Conservation (phyloP, 768 basidiomycete genomes). For the Kwoniella newhampshirensis region DNA sequence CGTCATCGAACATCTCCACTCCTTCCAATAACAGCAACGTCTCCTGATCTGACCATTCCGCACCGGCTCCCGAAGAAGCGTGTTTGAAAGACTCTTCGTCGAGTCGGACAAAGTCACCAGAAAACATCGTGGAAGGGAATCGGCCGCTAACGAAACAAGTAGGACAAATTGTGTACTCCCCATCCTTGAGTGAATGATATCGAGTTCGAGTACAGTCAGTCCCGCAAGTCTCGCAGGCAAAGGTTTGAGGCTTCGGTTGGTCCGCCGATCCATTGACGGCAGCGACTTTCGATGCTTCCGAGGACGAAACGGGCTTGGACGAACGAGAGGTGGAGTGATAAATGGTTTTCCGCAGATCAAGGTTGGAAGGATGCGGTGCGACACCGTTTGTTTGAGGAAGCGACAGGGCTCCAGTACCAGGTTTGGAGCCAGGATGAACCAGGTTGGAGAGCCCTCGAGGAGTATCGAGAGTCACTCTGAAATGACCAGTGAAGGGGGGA, state of each 20-base stretch:
- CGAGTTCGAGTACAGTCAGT: slow-evolving; percentile 83
- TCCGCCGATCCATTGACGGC: slow-evolving; percentile 56
- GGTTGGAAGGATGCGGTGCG: slow-evolving; percentile 55
- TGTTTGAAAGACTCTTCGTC: slow-evolving; percentile 53
- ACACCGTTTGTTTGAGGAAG: slow-evolving; percentile 48
- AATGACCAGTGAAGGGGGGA: slow-evolving; percentile 98
- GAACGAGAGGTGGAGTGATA: slow-evolving; percentile 78
- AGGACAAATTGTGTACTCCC: slow-evolving; percentile 84
- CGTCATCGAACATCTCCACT: slow-evolving; percentile 97
- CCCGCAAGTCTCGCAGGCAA: slow-evolving; percentile 90
- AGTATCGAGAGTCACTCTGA: slow-evolving; percentile 94
- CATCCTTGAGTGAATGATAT: slow-evolving; percentile 90
- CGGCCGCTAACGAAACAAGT: slow-evolving; percentile 94
- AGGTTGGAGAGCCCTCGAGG: slow-evolving; percentile 88
- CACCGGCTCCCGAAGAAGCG: slow-evolving; percentile 55
- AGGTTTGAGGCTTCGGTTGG: slow-evolving; percentile 57
- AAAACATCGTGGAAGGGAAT: slow-evolving; percentile 94
- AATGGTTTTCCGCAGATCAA: slow-evolving; percentile 82
- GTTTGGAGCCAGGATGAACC: slow-evolving; percentile 62
- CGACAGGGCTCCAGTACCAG: slow-evolving; percentile 56
- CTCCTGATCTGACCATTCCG: slow-evolving; percentile 89
- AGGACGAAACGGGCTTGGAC: slow-evolving; percentile 66
- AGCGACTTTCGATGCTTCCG: slow-evolving; percentile 62
- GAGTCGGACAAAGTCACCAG: slow-evolving; percentile 81
- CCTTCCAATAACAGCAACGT: slow-evolving; percentile 85